Conservation (phyloP, 2,329 filamentous ascomycete species). For the Calonectria pauciramosa region DNA sequence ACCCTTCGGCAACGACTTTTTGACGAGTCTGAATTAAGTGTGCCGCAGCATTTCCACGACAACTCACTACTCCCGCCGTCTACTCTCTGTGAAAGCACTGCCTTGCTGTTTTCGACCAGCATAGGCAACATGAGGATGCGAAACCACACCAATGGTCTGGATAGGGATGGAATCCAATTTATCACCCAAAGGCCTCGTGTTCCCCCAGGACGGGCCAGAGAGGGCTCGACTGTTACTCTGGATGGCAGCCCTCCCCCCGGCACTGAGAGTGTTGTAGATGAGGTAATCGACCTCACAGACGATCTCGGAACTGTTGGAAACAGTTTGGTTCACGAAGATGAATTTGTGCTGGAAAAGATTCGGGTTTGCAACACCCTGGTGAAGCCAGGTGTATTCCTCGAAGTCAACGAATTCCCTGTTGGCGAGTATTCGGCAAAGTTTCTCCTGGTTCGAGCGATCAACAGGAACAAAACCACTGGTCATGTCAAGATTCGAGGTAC, state of each 20-base stretch:
- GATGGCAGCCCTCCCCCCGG: slow-evolving; percentile 8
- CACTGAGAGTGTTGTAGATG: slow-evolving; percentile 15
- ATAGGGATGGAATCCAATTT: slow-evolving; percentile 32
- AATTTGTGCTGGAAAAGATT: slow-evolving; percentile 39
- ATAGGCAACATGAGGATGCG: neutral
- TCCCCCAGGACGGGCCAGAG: slow-evolving; percentile 3
- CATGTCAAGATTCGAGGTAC: slow-evolving; percentile 53
- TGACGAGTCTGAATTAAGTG: neutral
- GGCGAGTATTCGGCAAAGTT: slow-evolving; percentile 49
- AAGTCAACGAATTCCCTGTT: slow-evolving; percentile 41
- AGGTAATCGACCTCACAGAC: slow-evolving; percentile 53
- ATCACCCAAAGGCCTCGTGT: slow-evolving; percentile 28
- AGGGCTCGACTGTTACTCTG: slow-evolving; percentile 44
- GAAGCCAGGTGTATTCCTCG: slow-evolving; percentile 45
- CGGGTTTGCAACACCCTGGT: slow-evolving; percentile 27
- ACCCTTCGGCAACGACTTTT: neutral
- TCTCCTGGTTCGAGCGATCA: slow-evolving; percentile 59
- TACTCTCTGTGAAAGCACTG: neutral
- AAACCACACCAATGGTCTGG: slow-evolving; percentile 16
- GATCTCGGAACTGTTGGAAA: slow-evolving; percentile 33
- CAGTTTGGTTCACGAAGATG: slow-evolving; percentile 36
- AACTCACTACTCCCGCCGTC: neutral
- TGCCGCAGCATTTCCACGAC: neutral
- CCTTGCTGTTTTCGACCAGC: neutral
- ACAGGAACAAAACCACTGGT: slow-evolving; percentile 42